A percentile compares a stretch with the other conserved stretches of the same genome.
These are phyloP conservation scores for Pyrenophora seminiperda DNA, from an alignment of 2,329 filamentous ascomycete species.

Conservation along the genomic window DNA sequence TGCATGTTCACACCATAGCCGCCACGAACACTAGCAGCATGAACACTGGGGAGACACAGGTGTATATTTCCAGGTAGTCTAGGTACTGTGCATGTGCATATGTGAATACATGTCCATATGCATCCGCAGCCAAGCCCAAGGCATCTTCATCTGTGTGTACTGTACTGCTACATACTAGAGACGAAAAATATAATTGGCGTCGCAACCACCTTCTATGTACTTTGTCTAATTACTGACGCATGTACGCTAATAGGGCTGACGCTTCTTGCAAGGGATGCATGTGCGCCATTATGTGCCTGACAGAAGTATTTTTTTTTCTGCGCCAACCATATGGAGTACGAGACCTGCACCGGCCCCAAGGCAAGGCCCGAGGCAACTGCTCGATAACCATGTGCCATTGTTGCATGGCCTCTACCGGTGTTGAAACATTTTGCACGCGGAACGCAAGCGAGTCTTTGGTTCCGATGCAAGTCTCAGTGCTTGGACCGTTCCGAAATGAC, in stretches of 20 bases:
- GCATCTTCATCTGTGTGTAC: too few species aligned
- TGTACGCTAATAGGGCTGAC: background rate
- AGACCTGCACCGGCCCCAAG: background rate
- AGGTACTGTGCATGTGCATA: too few species aligned
- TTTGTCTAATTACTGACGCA: background rate
- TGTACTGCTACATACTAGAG: too few species aligned
- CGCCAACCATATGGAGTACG: background rate
- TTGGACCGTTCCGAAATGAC: background rate
- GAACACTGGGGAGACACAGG: too few species aligned
- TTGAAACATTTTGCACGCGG: background rate
- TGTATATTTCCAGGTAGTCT: too few species aligned
- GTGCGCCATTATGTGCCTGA: conserved; percentile 3
- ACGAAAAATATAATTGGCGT: too few species aligned
- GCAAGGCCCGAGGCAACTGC: conserved; percentile 10
- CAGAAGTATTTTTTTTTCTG: background rate
- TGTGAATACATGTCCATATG: too few species aligned
- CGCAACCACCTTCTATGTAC: too few species aligned
- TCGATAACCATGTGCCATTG: background rate
- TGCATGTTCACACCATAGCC: too few species aligned
- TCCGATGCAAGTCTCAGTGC: background rate
- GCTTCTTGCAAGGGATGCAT: background rate
- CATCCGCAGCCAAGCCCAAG: too few species aligned
- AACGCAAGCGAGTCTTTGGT: background rate
- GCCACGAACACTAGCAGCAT: too few species aligned
- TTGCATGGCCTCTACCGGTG: conserved; percentile 3